Base-by-base conservation (phyloP, 1,284 basidiomycete species). In the Apiotrichum gamsii region DNA sequence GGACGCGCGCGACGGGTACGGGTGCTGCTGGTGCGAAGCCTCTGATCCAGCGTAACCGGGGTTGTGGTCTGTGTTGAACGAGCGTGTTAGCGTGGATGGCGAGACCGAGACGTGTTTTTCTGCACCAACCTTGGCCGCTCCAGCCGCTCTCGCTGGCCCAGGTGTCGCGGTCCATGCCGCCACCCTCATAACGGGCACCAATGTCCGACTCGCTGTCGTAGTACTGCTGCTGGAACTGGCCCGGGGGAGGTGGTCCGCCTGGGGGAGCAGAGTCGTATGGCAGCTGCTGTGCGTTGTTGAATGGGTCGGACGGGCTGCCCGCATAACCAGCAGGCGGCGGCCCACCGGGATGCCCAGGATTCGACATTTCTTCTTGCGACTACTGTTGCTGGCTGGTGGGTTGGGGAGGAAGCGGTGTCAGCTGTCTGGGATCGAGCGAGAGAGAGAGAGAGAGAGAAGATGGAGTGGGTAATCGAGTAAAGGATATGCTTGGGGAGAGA, bases 181-280 rank as follows among this genome's bases (percentile, higher is more conserved):
- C 71, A n/a, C 68, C 68, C 29, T 69, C 65, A 38, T 65, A 69
- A 14, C 71, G 73, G 60, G 84, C 83, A 53, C 78, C 75, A 67
- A 79, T 73, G 57, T 86, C 85, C 30, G 82, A 83, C 56, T 87
- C 85, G 62, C 80, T 82, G 76, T 88, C 85, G 61, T 84, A 81
- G 67, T 84, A 84, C 63, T 69, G 48, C 75, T 60, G 59, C 45
- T 67, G 66, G 61, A 38, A 45, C 56, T 43, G 57, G 50, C 15
- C 52, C 54, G 38, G 13, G 16, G 39, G 45, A 5, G 49, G 49
- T 4, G 35, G 29, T 30, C 34, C 43, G 16, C 28, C 40, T 5
- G 45, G 56, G n/a, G 46, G 42, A 11, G 51, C 51, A 25, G 57
- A 49, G 30, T 62, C 64, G 38, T 69, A 69, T 19, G 51, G 50